Base-by-base conservation (phyloP, 345 rosid genomes). In the Brassica rapa region DNA sequence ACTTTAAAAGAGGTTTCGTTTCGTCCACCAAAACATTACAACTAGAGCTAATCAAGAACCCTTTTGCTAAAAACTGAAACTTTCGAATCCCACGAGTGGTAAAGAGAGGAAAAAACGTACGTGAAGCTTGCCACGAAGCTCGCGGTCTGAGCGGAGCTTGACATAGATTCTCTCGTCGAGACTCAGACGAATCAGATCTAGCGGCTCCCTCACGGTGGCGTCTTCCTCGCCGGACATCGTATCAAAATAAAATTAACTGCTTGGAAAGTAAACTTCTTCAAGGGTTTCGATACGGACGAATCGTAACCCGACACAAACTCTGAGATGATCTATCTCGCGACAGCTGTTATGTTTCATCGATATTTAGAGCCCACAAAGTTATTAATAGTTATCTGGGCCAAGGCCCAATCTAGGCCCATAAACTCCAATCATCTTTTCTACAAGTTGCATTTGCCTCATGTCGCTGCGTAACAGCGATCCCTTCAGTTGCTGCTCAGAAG, bases 51-150 rank as follows among this genome's bases (percentile, higher is more conserved):
- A 46, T 46, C 55, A 16, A 53, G 59, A 53, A 53, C 23, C 59
- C 23, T 53, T 53, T 41, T 5, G 6, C 59, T 53, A 3, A 53
- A 53, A 7, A 53, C 6, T 53, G 9, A 16, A 53, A 53, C 23
- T n/a, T 49, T 49, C 19, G 53, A 43, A 43, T 4, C 15, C 51
- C 46, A 39, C 46, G 12, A 39, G 46, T 5, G 37, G 37, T 33
- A 39, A 11, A 39, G 46, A 39, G 12, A 39, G 46, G 4, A 41
- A 10, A 27, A 1, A 7, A 67, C 82, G 23, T 73, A 91, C 99
- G 79, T 95, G 99, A 76, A 95, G 97, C 87, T 95, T 95, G 84
- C 99, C 99, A 61, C 99, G 97, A 77, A 96, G 99, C 72, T 96
- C 99, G 55, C 99, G 97, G 69, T 96, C 99, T 68, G 98, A 90